Base-by-base conservation (phyloP, 2,329 filamentous ascomycete species). In the Emydomyces testavorans region DNA sequence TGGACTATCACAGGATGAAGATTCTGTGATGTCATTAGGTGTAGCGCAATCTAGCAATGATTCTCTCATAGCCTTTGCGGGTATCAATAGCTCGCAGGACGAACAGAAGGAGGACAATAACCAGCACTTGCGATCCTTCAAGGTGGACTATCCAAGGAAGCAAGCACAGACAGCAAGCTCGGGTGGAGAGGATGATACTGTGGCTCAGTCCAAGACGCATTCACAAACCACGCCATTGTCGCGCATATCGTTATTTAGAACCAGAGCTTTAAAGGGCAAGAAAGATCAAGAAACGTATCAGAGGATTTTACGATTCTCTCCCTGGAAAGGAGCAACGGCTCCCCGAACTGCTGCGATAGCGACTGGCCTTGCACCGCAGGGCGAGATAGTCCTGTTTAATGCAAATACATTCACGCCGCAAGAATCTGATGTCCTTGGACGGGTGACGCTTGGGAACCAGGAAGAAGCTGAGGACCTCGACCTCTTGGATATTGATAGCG, bases 21-120 rank as follows among this genome's bases (percentile, higher is more conserved):
- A 96, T 66, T 93, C 84, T 49, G 85, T 94, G 50, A 87, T 83
- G 54, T 89, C 84, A 47, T 73, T 95, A 42, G 86, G 80, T 35
- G 78, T 83, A 45, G 80, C 86, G 54, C 75, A 69, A 60, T 80
- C 74, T 57, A 71, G 62, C 44, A 76, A 60, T 62, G 73, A 60
- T 54, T 74, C 57, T 61, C 57, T 77, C 4, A 62, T 76, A 35
- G 67, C 79, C 6, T 80, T 85, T 55, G 85, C 88, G 21, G 88
- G 88, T 46, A 82, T 94, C 68, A 95, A 94, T 64, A 88, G 86
- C 50, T 83, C 82, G 50, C 74, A 79, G 39, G 75, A 74, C 4
- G 81, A 87, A 50, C 75, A 89, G 54, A 73, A 80, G 56, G 79
- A 80, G 54, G 85, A 83, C 54, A 83, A 78, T 61, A 95, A 95